Evolutionary conservation across 31 red algal genomes (phyloP).

Genomic region (Pterothamnion heteromorphum): DNA sequence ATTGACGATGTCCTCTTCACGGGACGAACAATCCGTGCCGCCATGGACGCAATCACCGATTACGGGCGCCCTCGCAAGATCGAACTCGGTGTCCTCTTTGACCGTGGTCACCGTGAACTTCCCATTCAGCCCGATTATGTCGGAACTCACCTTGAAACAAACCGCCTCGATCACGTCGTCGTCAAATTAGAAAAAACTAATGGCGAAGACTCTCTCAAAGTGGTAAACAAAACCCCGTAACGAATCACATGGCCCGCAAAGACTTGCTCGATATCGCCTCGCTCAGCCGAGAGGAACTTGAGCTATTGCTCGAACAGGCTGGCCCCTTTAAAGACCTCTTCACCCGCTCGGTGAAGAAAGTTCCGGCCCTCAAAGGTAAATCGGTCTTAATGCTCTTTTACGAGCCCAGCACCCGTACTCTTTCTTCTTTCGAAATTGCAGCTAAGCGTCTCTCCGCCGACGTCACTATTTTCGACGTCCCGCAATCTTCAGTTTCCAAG

Average conservation of each 20-base stretch:
- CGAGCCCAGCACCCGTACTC: conserved; percentile 25
- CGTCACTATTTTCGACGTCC: not conserved
- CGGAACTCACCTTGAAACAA: not conserved
- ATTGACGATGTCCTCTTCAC: not conserved
- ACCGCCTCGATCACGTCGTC: not conserved
- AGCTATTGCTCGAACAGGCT: conserved; percentile 10
- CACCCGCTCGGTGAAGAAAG: conserved; percentile 23
- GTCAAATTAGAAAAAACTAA: not conserved
- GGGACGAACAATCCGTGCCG: not conserved
- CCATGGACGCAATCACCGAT: not conserved
- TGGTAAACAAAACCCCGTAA: not conserved
- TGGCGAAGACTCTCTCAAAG: not conserved
- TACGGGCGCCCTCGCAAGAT: not conserved
- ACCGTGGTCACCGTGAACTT: not conserved
- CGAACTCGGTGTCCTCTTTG: not conserved
- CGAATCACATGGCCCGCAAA: not conserved
- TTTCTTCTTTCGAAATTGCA: not conserved
- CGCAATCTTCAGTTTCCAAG: not conserved
- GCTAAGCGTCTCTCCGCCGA: conserved; percentile 28
- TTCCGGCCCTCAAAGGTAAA: not conserved
- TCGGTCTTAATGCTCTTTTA: conserved; percentile 5
- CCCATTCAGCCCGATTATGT: conserved; percentile 7
- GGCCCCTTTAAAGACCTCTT: conserved; percentile 18
- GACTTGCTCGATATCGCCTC: not conserved
- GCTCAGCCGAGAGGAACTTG: not conserved